Evolutionary conservation across 176 grass and related monocot genomes (phyloP).

Genomic region (Oryza nivara): DNA sequence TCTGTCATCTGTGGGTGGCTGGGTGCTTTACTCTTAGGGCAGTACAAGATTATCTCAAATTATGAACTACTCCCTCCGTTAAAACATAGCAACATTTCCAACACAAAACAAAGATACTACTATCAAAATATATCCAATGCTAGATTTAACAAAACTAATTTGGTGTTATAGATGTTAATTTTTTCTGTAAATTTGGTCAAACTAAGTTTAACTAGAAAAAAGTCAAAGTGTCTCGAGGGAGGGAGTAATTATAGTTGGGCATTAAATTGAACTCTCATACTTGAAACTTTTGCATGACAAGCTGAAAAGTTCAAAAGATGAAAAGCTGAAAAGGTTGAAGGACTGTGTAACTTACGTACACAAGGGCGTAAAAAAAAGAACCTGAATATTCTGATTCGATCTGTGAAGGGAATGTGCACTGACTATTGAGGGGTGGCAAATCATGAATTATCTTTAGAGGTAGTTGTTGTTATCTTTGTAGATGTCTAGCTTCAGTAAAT

Average conservation of each 20-base stretch:
- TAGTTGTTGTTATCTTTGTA: not conserved
- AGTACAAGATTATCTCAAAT: not conserved
- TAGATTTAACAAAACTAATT: too few species aligned
- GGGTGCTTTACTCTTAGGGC: not conserved
- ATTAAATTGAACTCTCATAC: not conserved
- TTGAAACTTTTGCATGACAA: slow-evolving; percentile 13
- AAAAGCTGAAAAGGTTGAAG: not conserved
- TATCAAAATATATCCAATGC: too few species aligned
- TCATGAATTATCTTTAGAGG: too few species aligned
- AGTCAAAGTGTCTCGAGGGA: too few species aligned
- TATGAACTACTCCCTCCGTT: not conserved
- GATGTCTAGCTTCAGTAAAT: not conserved
- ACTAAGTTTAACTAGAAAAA: too few species aligned
- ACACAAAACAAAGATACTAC: too few species aligned
- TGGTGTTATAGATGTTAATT: too few species aligned
- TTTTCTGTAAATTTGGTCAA: too few species aligned
- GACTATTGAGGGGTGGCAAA: not conserved
- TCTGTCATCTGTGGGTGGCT: not conserved
- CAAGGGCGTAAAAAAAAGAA: slow-evolving; percentile 35
- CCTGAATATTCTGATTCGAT: slow-evolving; percentile 23
- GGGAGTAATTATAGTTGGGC: not conserved
- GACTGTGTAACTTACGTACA: not conserved
- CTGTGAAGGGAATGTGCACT: slow-evolving; percentile 4
- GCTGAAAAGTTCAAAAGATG: not conserved
- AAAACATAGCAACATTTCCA: too few species aligned